Percentiles rank a stretch among this genome's conserved stretches.
phyloP scores from a whole-genome alignment of 345 rosid species.

The Passiflora organensis region DNA sequence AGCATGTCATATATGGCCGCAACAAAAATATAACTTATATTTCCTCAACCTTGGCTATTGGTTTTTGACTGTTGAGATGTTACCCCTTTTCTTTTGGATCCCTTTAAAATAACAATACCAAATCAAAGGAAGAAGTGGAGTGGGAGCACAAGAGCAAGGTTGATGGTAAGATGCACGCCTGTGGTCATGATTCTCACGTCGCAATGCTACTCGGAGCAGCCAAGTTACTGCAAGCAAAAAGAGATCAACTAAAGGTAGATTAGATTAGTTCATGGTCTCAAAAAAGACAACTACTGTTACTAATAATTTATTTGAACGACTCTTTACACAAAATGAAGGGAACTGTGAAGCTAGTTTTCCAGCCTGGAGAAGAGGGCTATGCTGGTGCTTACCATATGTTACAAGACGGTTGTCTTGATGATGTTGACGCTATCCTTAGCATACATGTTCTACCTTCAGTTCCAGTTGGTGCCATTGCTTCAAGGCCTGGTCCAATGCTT shows the following conservation, averaged over 20 bases:
- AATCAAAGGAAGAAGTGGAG: constrained; percentile 56
- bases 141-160: constrained; percentile 72
- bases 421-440: constrained; percentile 48
- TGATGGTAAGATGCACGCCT: constrained; percentile 70
- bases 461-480: constrained; percentile 45
- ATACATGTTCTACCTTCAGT: constrained; percentile 51
- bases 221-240: constrained; percentile 47
- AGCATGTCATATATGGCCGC: no score
- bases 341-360: constrained; percentile 71
- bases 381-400: constrained; percentile 68
- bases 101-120: no score
- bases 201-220: constrained; percentile 85
- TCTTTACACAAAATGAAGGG: constrained; percentile 28
- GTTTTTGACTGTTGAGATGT: no score
- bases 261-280: background rate
- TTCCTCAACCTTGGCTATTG: no score
- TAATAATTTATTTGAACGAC: background rate
- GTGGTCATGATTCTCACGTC: constrained; percentile 72
- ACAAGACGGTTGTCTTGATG: constrained; percentile 51
- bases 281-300: background rate
- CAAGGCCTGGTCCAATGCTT: constrained; percentile 56
- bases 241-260: constrained; percentile 43
- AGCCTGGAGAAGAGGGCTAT: constrained; percentile 78
- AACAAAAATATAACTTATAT: no score
- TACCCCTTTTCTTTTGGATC: no score